Evolutionary conservation across 176 grass and related monocot genomes (phyloP).

Genomic region (Bothriochloa decipiens): DNA sequence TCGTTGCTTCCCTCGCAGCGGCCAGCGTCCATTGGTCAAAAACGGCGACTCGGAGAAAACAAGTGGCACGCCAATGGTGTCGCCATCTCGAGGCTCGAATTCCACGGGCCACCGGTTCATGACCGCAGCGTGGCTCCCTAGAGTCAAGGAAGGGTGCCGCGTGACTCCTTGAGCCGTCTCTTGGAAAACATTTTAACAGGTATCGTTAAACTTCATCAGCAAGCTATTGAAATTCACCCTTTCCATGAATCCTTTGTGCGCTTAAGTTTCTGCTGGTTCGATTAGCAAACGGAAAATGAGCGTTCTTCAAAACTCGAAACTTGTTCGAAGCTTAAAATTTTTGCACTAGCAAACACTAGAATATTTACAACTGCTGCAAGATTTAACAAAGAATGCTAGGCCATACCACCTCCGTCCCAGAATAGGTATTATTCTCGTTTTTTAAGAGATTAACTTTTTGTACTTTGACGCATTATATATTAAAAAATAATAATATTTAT

Average conservation of each 20-base stretch:
- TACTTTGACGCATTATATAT: too few species aligned
- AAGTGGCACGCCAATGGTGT: conserved; percentile 23
- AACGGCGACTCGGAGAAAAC: conserved; percentile 21
- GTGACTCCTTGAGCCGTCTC: not conserved
- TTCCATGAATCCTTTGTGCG: not conserved
- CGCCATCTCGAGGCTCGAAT: conserved; percentile 17
- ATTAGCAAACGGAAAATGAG: not conserved
- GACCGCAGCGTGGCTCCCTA: not conserved
- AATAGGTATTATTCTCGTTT: too few species aligned
- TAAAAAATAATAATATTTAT: too few species aligned
- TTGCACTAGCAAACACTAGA: too few species aligned
- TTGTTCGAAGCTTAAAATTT: too few species aligned
- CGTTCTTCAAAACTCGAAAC: too few species aligned
- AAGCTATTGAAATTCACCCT: not conserved
- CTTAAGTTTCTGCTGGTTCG: not conserved
- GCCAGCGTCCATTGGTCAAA: conserved; percentile 2
- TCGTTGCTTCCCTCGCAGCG: conserved; percentile 27
- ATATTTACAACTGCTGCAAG: too few species aligned
- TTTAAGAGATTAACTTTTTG: too few species aligned
- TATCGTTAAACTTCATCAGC: not conserved
- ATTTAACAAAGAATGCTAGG: too few species aligned
- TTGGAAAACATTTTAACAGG: not conserved
- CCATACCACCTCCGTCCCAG: too few species aligned
- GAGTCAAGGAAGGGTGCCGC: not conserved
- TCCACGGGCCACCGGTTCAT: not conserved